Evolutionary conservation across 2,329 filamentous ascomycete genomes (phyloP), one percentile per base, ranked within the genome.

Genomic region (Penicillium sp.): DNA sequence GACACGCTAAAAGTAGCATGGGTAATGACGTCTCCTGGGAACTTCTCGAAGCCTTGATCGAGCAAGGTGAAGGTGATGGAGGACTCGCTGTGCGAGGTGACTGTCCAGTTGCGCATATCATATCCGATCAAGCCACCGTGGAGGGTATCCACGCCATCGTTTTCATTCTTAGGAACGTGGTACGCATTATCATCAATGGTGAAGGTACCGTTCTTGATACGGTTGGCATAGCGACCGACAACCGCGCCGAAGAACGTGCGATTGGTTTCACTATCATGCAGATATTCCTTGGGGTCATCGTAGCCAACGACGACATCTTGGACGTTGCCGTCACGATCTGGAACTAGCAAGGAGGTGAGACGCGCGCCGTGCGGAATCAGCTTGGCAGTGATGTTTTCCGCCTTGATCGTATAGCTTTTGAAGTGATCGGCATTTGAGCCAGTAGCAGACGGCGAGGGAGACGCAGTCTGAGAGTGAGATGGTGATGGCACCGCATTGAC

Each of bases 141-240:
- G 17, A 84, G 76, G 21, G 82, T 82, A 65, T 83, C 75, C 13
- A 63, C 60, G n/a, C 81, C 81, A 38, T 66, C 71, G 45, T 83
- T 73, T 63, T 84, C 82, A 62, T 83, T 84, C 47, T 75, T 72
- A 0, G 79, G 76, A 33, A 82, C 76, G 29, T 83, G 72, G 60
- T 79, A 83, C 4, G 70, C 74, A 19, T 73, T 64, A 21, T 75
- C 78, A 53, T 81, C 78, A 56, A 84, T 72, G 23, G 74, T 74
- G 68, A 84, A 84, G 4, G 81, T 83, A 51, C 81, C 80, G 58
- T 84, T 84, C 73, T 79, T 82, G 70, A 83, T 83, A 39, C 81
- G 78, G 66, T 83, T 83, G 56, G 81, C 81, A 70, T 83, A 83
- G 48, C 81, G 77, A 55, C 81, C 81, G 15, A 81, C 79, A 6